Evolutionary conservation across 75 land plant genomes (phyloP).

Genomic region (Selaginella moellendorffii): DNA sequence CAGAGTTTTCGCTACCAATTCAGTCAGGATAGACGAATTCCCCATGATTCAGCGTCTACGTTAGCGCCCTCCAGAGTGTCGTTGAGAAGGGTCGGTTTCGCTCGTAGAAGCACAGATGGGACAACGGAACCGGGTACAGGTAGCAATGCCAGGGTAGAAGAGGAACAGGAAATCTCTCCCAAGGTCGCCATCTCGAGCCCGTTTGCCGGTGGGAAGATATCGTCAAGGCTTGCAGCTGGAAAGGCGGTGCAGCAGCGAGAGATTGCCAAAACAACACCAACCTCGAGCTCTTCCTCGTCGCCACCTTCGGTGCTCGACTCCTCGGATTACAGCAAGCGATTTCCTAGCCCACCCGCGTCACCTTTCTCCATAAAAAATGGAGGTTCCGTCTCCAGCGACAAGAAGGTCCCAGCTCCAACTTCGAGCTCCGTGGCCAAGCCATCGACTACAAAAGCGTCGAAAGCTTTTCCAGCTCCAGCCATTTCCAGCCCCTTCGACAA

Average conservation of each 20-base stretch:
- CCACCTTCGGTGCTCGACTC: no score
- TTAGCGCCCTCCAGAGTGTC: neutral
- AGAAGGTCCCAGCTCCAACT: neutral
- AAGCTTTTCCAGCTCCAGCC: neutral
- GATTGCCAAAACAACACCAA: neutral
- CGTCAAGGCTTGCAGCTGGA: neutral
- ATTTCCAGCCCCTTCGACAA: neutral
- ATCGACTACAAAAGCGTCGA: neutral
- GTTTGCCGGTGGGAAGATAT: neutral
- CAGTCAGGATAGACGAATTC: neutral
- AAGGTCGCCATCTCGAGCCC: neutral
- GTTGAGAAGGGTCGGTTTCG: neutral
- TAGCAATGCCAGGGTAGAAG: neutral
- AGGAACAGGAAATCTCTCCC: neutral
- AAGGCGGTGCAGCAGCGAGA: no score
- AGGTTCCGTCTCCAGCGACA: no score
- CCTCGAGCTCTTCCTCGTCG: no score
- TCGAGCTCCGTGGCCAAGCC: neutral
- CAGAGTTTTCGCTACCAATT: neutral
- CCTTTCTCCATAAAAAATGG: no score
- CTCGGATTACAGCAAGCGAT: neutral
- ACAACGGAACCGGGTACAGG: neutral
- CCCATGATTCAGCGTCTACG: no score
- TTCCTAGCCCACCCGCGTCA: no score
- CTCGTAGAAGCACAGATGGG: neutral